A percentile compares a stretch with the other conserved stretches of the same genome.
These are phyloP conservation scores for Vitis rotundifolia DNA, from an alignment of 164 flowering plant genomes.

Conservation along the genomic window DNA sequence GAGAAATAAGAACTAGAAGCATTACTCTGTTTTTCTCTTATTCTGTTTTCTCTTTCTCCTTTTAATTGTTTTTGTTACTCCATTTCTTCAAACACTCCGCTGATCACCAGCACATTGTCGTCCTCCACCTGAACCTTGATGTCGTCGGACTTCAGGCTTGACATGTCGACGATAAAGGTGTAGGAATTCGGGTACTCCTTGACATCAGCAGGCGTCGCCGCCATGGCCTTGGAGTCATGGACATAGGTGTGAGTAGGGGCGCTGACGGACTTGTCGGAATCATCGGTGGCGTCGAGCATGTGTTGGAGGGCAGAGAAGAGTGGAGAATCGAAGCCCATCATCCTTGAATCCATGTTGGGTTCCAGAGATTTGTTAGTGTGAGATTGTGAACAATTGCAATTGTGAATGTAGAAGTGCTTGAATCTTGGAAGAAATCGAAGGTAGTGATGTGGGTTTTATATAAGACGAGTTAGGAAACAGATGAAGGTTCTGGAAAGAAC, in stretches of 20 bases:
- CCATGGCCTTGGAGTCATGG: slow-evolving; percentile 70
- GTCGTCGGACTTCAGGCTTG: slow-evolving; percentile 33
- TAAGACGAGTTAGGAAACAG: too few relatives aligned
- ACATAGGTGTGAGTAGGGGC: slow-evolving; percentile 49
- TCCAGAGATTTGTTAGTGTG: too few relatives aligned
- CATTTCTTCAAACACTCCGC: slow-evolving; percentile 14
- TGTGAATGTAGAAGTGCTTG: too few relatives aligned
- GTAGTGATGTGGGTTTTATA: too few relatives aligned
- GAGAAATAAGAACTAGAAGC: too few relatives aligned
- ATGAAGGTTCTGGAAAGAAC: too few relatives aligned
- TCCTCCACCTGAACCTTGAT: slow-evolving; percentile 42
- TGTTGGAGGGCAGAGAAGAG: slow-evolving; percentile 42
- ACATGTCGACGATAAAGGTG: slow-evolving; percentile 36
- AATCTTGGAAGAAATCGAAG: too few relatives aligned
- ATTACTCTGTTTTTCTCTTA: too few relatives aligned
- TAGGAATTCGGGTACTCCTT: slow-evolving; percentile 31
- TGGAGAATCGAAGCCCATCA: slow-evolving; percentile 43
- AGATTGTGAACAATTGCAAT: too few relatives aligned
- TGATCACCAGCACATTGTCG: slow-evolving; percentile 35
- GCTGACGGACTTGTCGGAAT: slow-evolving; percentile 25
- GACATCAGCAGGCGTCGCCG: slow-evolving; percentile 35
- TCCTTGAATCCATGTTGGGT: slow-evolving; percentile 56
- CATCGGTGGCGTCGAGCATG: slow-evolving; percentile 38
- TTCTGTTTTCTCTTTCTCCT: too few relatives aligned
- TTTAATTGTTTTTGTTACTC: too few relatives aligned